Conservation (phyloP, 2,329 filamentous ascomycete species). For the Immersiporthe knoxdaviesiana region DNA sequence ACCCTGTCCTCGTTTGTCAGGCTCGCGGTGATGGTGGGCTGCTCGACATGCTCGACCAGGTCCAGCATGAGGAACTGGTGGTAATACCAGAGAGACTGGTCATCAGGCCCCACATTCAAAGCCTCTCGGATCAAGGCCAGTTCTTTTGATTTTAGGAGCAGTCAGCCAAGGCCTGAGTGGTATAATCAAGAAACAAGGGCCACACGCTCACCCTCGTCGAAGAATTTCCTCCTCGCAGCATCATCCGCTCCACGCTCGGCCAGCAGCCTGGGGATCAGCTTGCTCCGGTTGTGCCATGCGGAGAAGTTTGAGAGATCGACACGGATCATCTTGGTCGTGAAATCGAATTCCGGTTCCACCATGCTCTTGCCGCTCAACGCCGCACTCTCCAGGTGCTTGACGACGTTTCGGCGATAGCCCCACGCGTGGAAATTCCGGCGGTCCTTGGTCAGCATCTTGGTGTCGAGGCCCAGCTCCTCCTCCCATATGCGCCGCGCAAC, state of each 20-base stretch:
- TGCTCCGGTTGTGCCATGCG: constrained; percentile 90
- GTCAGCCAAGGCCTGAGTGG: constrained; percentile 19
- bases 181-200: background rate
- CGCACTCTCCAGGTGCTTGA: constrained; percentile 71
- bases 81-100: constrained; percentile 97
- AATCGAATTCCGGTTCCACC: constrained; percentile 80
- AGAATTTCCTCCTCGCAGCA: constrained; percentile 65
- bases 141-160: constrained; percentile 52
- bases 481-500: constrained; percentile 74
- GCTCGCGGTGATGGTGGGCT: constrained; percentile 65
- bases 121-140: constrained; percentile 75
- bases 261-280: constrained; percentile 77
- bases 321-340: constrained; percentile 87
- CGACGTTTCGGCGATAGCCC: constrained; percentile 83
- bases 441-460: constrained; percentile 87
- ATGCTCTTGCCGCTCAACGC: constrained; percentile 61
- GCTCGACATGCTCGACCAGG: constrained; percentile 54
- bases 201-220: constrained; percentile 65
- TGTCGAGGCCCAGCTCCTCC: constrained; percentile 78
- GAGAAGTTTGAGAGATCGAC: constrained; percentile 93
- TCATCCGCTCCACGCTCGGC: constrained; percentile 69
- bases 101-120: constrained; percentile 86
- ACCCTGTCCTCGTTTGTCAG: constrained; percentile 65
- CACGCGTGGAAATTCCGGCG: constrained; percentile 95
- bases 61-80: constrained; percentile 84